A percentile compares a stretch with the other conserved stretches of the same genome.
Evolutionary conservation across 106 monocot genomes (phyloP).

Genomic region (Dendrobium catenatum): DNA sequence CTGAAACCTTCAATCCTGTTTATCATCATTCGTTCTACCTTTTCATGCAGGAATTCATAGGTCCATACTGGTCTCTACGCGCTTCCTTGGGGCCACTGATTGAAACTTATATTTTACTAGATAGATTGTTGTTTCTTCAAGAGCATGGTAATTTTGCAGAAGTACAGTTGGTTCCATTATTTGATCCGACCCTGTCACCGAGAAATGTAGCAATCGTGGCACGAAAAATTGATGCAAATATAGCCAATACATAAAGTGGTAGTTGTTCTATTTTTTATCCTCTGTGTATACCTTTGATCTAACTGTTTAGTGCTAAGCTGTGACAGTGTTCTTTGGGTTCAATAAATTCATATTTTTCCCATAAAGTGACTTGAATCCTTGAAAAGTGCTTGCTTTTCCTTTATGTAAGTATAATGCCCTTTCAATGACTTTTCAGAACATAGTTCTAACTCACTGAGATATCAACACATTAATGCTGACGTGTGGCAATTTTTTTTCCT

Average conservation of each 20-base stretch:
- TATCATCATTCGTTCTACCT: constrained; percentile 1
- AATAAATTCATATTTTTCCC: not conserved
- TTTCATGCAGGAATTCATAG: constrained; percentile 65
- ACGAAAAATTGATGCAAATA: constrained; percentile 26
- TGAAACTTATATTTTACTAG: constrained; percentile 86
- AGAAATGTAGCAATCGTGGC: constrained; percentile 83
- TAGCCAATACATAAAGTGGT: not conserved
- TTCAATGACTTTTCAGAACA: not conserved
- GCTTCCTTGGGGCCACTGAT: constrained; percentile 75
- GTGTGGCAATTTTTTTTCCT: not conserved
- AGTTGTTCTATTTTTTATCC: not conserved
- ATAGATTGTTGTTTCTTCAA: constrained; percentile 86
- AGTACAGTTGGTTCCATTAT: constrained; percentile 67
- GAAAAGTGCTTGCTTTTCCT: not conserved
- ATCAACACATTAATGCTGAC: not conserved
- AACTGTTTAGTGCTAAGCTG: not conserved
- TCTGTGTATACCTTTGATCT: not conserved
- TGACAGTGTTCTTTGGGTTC: not conserved
- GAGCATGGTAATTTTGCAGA: constrained; percentile 46
- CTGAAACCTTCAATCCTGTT: not conserved
- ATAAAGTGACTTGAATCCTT: not conserved
- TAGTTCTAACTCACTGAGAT: not conserved
- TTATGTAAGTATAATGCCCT: not conserved
- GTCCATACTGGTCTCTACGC: constrained; percentile 86
- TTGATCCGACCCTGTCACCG: constrained; percentile 75